A percentile compares a stretch with the other conserved stretches of the same genome.
Evolutionary conservation across 345 rosid genomes (phyloP).

Genomic region (Jatropha curcas): DNA sequence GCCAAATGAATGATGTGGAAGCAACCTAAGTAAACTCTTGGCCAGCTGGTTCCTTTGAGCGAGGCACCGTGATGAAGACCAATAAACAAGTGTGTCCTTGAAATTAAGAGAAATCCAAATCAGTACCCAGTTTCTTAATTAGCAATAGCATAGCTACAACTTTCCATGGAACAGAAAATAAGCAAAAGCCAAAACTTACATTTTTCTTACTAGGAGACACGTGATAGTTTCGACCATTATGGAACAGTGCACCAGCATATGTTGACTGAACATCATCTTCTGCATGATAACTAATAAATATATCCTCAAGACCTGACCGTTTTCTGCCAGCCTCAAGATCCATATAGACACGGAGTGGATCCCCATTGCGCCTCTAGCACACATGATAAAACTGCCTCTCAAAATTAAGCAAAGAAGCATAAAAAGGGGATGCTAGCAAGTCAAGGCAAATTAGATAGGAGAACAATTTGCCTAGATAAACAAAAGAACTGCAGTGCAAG

Average conservation of each 20-base stretch:
- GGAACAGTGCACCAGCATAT: constrained; percentile 90
- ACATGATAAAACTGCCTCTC: not conserved
- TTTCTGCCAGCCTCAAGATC: constrained; percentile 90
- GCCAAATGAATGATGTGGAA: constrained; percentile 90
- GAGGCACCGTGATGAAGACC: constrained; percentile 96
- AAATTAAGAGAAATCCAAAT: not conserved
- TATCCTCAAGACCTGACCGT: constrained; percentile 78
- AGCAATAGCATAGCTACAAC: not conserved
- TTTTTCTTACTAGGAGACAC: constrained; percentile 66
- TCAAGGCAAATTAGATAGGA: not conserved
- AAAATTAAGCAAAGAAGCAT: not conserved
- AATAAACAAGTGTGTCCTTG: constrained; percentile 74
- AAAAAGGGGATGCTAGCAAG: not conserved
- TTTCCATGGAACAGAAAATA: not conserved
- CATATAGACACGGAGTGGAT: constrained; percentile 93
- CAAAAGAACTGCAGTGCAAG: constrained; percentile 10
- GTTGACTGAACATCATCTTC: constrained; percentile 83
- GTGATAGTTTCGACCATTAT: constrained; percentile 75
- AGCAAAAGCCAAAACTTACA: constrained; percentile 32
- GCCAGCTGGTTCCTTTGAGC: constrained; percentile 69
- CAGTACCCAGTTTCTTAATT: not conserved
- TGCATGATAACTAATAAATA: constrained; percentile 90
- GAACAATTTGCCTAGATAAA: not conserved
- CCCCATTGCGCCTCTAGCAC: constrained; percentile 67
- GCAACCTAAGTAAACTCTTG: constrained; percentile 53